Base-by-base conservation (phyloP, 2,329 filamentous ascomycete species). In the Paracoccidioides lutzii region DNA sequence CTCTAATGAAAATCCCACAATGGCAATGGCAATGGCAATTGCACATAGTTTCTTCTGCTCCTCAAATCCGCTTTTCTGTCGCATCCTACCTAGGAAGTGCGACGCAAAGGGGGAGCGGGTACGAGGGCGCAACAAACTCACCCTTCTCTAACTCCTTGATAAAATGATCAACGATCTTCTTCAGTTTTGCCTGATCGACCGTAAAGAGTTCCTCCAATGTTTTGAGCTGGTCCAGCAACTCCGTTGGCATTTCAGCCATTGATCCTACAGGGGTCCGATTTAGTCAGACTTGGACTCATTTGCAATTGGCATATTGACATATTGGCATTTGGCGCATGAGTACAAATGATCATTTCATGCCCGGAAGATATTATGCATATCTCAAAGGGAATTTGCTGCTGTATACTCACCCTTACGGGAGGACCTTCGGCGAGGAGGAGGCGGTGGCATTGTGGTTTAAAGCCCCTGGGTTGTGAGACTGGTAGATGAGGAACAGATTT, bases 141-240 rank as follows among this genome's bases (percentile, higher is more conserved):
- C 88, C 90, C 74, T 95, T 95, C 60, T 84, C 81, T 55, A 98
- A 81, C 76, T 98, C 93, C 38, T 79, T 80, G 52, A 94, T 79
- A 70, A 98, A 98, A 71, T 95, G 91, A 54, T 87, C 78, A 44
- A 89, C 91, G 66, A 98, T 90, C 62, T 85, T 73, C 80, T 97
- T 97, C 55, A 97, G 82, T 76, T 88, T 95, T 41, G 80, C 73
- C 0, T 79, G 79, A 61, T 86, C 81, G 48, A 97, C 83, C 9
- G 84, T 87, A 73, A 98, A 95, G 54, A 85, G 72, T 57, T 90
- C 80, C 76, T 97, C 93, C 30, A 97, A 80, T 59, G 81, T 78
- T 70, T 87, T 83, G 67, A 97, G 90, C 74, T 96, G 86, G 54
- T 79, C 71, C 69, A 88, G 76, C 61, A 96, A 81, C 72, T 89